phyloP scores from a whole-genome alignment of 345 rosid species.

The Trapa bicornis region DNA sequence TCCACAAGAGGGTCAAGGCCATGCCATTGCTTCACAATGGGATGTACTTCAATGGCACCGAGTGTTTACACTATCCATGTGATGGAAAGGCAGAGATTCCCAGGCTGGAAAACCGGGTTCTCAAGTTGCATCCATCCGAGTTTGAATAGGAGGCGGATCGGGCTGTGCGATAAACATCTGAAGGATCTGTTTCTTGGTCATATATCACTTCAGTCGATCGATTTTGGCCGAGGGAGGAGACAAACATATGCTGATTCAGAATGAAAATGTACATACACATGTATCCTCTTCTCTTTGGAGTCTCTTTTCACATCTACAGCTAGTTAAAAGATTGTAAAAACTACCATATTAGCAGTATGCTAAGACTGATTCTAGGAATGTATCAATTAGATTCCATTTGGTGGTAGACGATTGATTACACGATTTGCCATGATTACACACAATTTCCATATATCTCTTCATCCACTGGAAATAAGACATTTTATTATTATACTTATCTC shows the following conservation, averaged over 20 bases:
- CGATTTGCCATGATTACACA: too few species aligned
- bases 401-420: too few species aligned
- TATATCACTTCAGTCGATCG: conserved; percentile 70
- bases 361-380: background rate
- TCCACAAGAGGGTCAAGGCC: conserved; percentile 55
- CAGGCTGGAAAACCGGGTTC: conserved; percentile 92
- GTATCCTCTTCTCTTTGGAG: background rate
- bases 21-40: conserved; percentile 64
- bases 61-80: conserved; percentile 66
- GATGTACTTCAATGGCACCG: conserved; percentile 59
- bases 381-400: too few species aligned
- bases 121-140: conserved; percentile 70
- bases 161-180: conserved; percentile 62
- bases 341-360: background rate
- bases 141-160: conserved; percentile 66
- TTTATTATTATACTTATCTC: too few species aligned
- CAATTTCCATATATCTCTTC: too few species aligned
- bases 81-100: conserved; percentile 89
- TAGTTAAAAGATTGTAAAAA: background rate
- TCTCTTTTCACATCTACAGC: background rate
- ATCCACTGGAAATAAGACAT: too few species aligned
- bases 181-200: conserved; percentile 55
- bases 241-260: background rate
- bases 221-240: conserved; percentile 60
- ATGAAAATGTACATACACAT: background rate